These are phyloP conservation scores for Verticillium dahliae DNA, from an alignment of 2,329 filamentous ascomycete species.

Conservation along the genomic window DNA sequence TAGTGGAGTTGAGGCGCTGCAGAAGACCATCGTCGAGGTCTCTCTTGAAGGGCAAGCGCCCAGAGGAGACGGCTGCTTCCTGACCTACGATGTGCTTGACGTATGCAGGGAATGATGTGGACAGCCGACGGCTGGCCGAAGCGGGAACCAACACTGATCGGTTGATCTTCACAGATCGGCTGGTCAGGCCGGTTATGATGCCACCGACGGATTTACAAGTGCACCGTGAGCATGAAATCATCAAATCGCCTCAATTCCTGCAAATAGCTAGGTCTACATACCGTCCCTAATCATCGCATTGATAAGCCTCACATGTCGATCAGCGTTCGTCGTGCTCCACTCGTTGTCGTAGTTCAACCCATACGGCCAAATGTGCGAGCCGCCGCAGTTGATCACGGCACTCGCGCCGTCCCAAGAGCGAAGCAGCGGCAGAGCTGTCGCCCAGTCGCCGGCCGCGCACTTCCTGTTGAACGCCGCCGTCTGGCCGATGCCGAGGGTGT, in stretches of 20 bases:
- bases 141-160: too few species aligned
- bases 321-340: constrained; percentile 35
- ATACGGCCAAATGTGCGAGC: constrained; percentile 33
- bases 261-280: constrained; percentile 12
- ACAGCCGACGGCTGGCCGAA: too few species aligned
- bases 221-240: neutral
- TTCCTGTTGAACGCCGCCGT: constrained; percentile 29
- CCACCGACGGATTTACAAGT: too few species aligned
- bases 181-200: too few species aligned
- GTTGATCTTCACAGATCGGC: too few species aligned
- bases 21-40: too few species aligned
- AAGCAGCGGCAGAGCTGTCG: constrained; percentile 30
- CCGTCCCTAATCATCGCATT: constrained; percentile 39
- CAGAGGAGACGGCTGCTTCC: too few species aligned
- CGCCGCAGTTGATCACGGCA: constrained; percentile 31
- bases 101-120: too few species aligned
- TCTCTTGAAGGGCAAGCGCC: too few species aligned
- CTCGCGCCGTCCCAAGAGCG: constrained; percentile 29
- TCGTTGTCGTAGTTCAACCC: constrained; percentile 36
- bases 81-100: too few species aligned
- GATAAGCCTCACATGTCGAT: constrained; percentile 34
- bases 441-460: constrained; percentile 34
- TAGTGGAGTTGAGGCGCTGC: too few species aligned
- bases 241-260: neutral
- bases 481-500: constrained; percentile 40